Evolutionary conservation across 1,139 yeast species (phyloP).

Genomic region (Sugiyamaella japonica): DNA sequence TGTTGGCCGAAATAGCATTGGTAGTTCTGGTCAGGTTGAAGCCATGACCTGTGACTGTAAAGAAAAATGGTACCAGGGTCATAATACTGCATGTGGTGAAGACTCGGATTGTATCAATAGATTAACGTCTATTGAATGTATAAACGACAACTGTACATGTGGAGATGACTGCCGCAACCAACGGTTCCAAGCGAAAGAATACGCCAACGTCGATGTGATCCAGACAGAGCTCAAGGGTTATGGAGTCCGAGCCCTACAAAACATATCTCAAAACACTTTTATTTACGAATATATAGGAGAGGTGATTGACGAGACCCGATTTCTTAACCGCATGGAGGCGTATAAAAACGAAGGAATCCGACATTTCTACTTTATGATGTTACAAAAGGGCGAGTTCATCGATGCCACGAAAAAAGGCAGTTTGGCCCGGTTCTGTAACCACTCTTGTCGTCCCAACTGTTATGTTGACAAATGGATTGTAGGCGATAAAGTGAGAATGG

Average conservation of each 20-base stretch:
- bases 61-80: conserved; percentile 49
- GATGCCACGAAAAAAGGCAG: conserved; percentile 92
- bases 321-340: conserved; percentile 68
- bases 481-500: conserved; percentile 87
- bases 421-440: conserved; percentile 88
- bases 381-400: conserved; percentile 86
- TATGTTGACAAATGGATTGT: conserved; percentile 98
- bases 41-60: conserved; percentile 89
- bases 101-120: conserved; percentile 90
- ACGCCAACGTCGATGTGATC: conserved; percentile 71
- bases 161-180: conserved; percentile 84
- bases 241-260: conserved; percentile 73
- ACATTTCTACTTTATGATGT: conserved; percentile 97
- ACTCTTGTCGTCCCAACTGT: conserved; percentile 92
- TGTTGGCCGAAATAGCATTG: conserved; percentile 53
- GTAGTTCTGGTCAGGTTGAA: conserved; percentile 68
- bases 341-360: conserved; percentile 71
- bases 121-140: conserved; percentile 89
- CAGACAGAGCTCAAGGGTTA: conserved; percentile 83
- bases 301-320: conserved; percentile 74
- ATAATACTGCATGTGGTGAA: conserved; percentile 77
- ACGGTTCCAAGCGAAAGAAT: conserved; percentile 74
- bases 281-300: conserved; percentile 94
- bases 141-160: conserved; percentile 66
- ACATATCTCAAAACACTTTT: conserved; percentile 63